Evolutionary conservation across 495 filamentous ascomycete genomes (phyloP), one percentile per base, ranked within the genome.

Genomic region (Penicillium bialowiezense): DNA sequence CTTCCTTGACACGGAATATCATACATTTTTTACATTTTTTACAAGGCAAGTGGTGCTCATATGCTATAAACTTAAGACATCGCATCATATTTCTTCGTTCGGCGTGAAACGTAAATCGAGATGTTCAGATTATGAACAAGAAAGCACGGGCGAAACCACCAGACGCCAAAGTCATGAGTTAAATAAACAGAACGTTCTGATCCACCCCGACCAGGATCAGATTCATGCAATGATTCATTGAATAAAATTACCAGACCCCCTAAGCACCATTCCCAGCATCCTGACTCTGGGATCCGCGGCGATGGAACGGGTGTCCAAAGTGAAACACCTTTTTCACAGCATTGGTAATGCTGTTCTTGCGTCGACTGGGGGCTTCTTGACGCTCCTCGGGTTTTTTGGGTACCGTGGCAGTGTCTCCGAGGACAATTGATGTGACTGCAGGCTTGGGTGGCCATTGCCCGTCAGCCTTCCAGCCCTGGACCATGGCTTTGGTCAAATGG

Each of bases 381-480:
- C 51, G 29, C n/a, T 55, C 43, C 7, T 49, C 56, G 10, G 50
- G 54, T 14, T 52, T 53, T 32, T 59, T 60, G 13, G 56, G 60
- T 7, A 71, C 53, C 5, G 62, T 58, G 1, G 66, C 59, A 32
- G 62, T 52, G 20, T 73, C 63, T 4, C 50, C 55, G 17, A 73
- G 67, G 17, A 73, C 67, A 35, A 71, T 63, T 3, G 53, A 62
- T 0, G 63, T 54, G 14, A 54, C 54, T 2, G 65, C 63, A 10
- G 69, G 64, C 46, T 85, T 86, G 15, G 92, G 89, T 2, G 93
- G 93, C 93, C 93, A 98, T 61, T 95, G 87, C 15, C 90, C 93
- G 60, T 95, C 91, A 35, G 86, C 78, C 65, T 95, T 92, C 93
- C 93, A 97, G 26, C 93, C 93, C 33, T 85, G 78, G 2, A 97